Evolutionary conservation across 495 filamentous ascomycete genomes (phyloP).

Genomic region (Evansstolkia leycettana): DNA sequence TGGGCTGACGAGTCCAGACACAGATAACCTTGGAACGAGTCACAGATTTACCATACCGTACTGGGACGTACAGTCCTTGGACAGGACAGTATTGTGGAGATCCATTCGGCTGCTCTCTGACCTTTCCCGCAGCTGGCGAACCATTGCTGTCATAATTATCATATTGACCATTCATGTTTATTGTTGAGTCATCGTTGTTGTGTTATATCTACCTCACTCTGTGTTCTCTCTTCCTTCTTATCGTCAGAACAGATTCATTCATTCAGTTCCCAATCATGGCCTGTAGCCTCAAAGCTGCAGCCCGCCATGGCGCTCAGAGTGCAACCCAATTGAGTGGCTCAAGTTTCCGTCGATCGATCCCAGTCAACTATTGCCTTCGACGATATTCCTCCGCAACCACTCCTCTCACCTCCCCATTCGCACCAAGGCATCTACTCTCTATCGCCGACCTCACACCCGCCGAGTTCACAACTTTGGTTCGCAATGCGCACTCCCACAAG

Average conservation of each 20-base stretch:
- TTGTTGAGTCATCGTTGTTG: too few relatives aligned
- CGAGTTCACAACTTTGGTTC: conserved; percentile 71
- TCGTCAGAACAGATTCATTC: too few relatives aligned
- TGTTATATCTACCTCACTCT: too few relatives aligned
- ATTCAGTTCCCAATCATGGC: conserved; percentile 13
- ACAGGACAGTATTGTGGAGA: too few relatives aligned
- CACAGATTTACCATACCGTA: too few relatives aligned
- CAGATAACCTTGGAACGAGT: too few relatives aligned
- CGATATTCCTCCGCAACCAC: conserved; percentile 26
- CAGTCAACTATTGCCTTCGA: conserved; percentile 22
- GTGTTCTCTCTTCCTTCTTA: not conserved
- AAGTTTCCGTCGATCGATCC: conserved; percentile 21
- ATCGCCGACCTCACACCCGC: conserved; percentile 70
- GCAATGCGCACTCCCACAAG: conserved; percentile 69
- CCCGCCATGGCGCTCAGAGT: conserved; percentile 32
- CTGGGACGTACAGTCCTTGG: too few relatives aligned
- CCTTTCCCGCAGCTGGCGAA: too few relatives aligned
- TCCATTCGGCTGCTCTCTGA: too few relatives aligned
- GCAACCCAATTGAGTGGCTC: conserved; percentile 22
- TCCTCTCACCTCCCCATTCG: conserved; percentile 33
- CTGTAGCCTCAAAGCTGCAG: conserved; percentile 38
- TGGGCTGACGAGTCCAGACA: too few relatives aligned
- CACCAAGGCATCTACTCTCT: conserved; percentile 76
- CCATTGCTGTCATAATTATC: too few relatives aligned
- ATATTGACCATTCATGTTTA: too few relatives aligned